Evolutionary conservation across 768 basidiomycete species (phyloP), one percentile per base, ranked within the genome.

Genomic region (Suillus subalutaceus): DNA sequence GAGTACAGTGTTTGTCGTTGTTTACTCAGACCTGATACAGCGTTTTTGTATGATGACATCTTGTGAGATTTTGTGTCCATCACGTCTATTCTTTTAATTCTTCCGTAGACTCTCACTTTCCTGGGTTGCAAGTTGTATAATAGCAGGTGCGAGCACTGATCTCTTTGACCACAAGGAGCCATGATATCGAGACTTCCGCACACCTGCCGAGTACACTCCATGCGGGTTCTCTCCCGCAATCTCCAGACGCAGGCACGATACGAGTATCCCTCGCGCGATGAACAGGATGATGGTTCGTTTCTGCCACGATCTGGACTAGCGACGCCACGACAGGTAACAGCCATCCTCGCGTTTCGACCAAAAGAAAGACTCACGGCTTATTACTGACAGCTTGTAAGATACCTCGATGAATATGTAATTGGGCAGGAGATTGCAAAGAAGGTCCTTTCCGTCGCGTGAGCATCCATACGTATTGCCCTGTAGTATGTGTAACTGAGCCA

Each of bases 391-490:
- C 86, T 97, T 53, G 90, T 89, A 8, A 85, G 90, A 74, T 96
- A 94, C 76, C 85, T 97, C 46, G 90, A 94, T 70, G 89, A 94
- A 73, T 97, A 90, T 73, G 88, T 99, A 44, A 85, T 99, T 20
- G 96, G 96, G 1, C 96, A 99, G 75, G 91, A 93, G 70, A 86
- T 84, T 66, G 96, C 96, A 3, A 99, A 99, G 86, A 94, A 95
- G 74, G 90, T 93, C 30, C 85, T 98, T 40, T 92, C 94, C 44
- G 96, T 98, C 57, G 96, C 96, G 94, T 95, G 79, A 75, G 94
- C 87, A 52, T 57, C 37, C 18, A 30, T 50, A 55, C 32, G 12
- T n/a, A 37, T 37, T 63, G 15, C 35, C 56, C 63, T 56, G 58
- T 66, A 61, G 59, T 30, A 32, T 62, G n/a, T 65, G 18, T 46